Percentiles rank a stretch among this genome's conserved stretches.
These are phyloP conservation scores for Russula vinacea DNA, from an alignment of 768 basidiomycete species.

Conservation along the genomic window DNA sequence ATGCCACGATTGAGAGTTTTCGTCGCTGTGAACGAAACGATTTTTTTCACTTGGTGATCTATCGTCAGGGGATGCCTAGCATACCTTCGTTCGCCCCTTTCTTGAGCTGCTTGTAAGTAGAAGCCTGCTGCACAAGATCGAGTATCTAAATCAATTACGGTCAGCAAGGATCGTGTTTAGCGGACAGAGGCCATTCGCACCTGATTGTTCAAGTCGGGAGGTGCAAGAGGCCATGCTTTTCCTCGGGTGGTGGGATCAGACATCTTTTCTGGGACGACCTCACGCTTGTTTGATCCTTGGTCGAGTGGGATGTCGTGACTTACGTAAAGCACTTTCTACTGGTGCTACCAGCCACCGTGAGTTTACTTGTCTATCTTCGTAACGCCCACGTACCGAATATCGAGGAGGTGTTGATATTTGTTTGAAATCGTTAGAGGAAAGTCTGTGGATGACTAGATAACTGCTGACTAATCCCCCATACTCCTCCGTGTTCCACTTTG, in stretches of 20 bases:
- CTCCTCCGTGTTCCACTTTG: neutral
- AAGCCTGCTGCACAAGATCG: conserved; percentile 91
- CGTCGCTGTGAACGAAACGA: conserved; percentile 56
- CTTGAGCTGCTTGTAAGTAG: conserved; percentile 97
- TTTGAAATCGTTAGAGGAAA: too few relatives aligned
- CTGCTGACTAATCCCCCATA: neutral
- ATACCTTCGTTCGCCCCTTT: conserved; percentile 98
- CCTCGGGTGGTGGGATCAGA: conserved; percentile 53
- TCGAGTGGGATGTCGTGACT: conserved; percentile 37
- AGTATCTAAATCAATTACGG: conserved; percentile 60
- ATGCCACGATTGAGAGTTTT: conserved; percentile 98
- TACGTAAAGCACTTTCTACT: too few relatives aligned
- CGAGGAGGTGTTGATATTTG: too few relatives aligned
- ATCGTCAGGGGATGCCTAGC: conserved; percentile 27
- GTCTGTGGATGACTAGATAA: too few relatives aligned
- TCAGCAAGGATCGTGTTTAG: conserved; percentile 5
- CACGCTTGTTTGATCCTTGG: conserved; percentile 85
- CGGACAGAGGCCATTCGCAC: conserved; percentile 41
- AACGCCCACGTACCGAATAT: too few relatives aligned
- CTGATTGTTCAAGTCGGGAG: conserved; percentile 84
- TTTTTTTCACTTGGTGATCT: neutral
- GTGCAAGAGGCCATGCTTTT: conserved; percentile 88
- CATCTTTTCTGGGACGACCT: conserved; percentile 63
- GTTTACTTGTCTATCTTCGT: too few relatives aligned
- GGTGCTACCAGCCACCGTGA: too few relatives aligned